Evolutionary conservation across 1,139 yeast species (phyloP).

Genomic region (Yarrowia galli): DNA sequence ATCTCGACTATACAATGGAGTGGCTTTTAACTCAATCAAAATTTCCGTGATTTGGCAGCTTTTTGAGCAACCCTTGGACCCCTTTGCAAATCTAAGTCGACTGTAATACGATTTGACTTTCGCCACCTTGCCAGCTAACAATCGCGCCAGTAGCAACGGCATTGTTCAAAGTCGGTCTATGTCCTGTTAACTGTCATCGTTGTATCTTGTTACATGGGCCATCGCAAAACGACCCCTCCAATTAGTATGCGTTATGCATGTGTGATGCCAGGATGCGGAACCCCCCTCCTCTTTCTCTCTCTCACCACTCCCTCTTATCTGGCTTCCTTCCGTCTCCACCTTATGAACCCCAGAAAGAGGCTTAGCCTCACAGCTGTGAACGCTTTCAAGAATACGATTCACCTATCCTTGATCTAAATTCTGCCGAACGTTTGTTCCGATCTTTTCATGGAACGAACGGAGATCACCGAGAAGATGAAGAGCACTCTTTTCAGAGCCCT

Average conservation of each 20-base stretch:
- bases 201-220: not conserved
- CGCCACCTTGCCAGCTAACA: not conserved
- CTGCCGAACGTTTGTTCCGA: not conserved
- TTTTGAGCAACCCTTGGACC: not conserved
- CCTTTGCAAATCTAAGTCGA: not conserved
- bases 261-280: not conserved
- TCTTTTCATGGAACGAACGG: not conserved
- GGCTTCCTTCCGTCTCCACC: not conserved
- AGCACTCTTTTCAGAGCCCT: not conserved
- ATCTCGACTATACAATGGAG: not conserved
- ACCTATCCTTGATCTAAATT: not conserved
- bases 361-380: slow-evolving; percentile 14
- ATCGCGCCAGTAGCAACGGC: slow-evolving; percentile 2
- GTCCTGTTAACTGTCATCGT: not conserved
- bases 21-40: no score
- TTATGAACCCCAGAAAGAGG: not conserved
- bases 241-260: slow-evolving; percentile 1
- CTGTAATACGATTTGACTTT: slow-evolving; percentile 8
- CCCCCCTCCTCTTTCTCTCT: not conserved
- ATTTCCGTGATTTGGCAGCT: no score
- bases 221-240: not conserved
- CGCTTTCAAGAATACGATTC: slow-evolving; percentile 4
- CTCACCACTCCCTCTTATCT: not conserved
- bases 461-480: not conserved
- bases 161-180: not conserved